Evolutionary conservation across 1,139 yeast species (phyloP).

Genomic region (Candida gigantensis): DNA sequence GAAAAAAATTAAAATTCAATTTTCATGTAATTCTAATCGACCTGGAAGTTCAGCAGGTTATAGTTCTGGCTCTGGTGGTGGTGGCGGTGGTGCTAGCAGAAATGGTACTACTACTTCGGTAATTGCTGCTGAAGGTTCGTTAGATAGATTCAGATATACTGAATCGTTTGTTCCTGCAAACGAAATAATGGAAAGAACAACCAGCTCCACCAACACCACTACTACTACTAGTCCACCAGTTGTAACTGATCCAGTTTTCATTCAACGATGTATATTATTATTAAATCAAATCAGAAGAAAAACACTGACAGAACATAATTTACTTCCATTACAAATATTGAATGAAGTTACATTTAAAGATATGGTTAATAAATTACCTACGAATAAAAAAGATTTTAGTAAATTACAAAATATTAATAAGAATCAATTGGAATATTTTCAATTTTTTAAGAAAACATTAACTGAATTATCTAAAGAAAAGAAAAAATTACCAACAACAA

Average conservation of each 20-base stretch:
- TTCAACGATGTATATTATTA: constrained; percentile 41
- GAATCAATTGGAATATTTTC: constrained; percentile 45
- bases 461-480: constrained; percentile 36
- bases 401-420: constrained; percentile 40
- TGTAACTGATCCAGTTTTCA: constrained; percentile 24
- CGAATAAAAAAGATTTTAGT: constrained; percentile 51
- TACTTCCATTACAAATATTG: constrained; percentile 42
- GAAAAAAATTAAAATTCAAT: constrained; percentile 41
- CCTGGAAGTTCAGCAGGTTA: no score
- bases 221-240: no score
- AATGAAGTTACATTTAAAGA: constrained; percentile 53
- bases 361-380: constrained; percentile 58
- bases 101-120: not conserved
- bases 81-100: no score
- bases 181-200: constrained; percentile 11
- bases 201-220: no score
- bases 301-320: constrained; percentile 43
- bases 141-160: no score
- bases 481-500: constrained; percentile 18
- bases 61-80: no score
- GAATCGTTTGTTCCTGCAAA: constrained; percentile 14
- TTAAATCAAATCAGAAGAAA: constrained; percentile 48
- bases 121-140: no score
- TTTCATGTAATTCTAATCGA: constrained; percentile 23
- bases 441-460: constrained; percentile 47